Evolutionary conservation across 805 yeast species (phyloP).

Genomic region (Candida methanosorbosa): DNA sequence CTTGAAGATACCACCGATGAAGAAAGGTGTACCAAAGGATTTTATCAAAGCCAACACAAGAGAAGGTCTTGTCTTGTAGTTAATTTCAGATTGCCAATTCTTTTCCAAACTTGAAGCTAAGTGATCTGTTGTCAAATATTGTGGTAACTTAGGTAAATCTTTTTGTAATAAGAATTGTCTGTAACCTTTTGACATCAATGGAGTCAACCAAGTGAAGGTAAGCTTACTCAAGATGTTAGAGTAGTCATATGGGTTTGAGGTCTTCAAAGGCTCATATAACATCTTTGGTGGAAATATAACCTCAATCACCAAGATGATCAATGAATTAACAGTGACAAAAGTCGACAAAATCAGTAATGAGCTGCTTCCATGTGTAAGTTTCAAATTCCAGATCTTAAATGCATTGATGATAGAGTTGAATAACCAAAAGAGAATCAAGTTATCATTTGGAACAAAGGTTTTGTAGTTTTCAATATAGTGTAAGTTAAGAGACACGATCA

Average conservation of each 20-base stretch:
- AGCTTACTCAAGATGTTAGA: conserved; percentile 45
- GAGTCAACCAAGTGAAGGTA: conserved; percentile 54
- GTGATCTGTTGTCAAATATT: conserved; percentile 45
- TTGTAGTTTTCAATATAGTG: conserved; percentile 70
- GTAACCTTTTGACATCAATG: conserved; percentile 46
- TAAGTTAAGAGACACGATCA: conserved; percentile 43
- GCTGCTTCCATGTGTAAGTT: conserved; percentile 26
- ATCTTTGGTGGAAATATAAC: conserved; percentile 27
- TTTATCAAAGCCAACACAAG: conserved; percentile 40
- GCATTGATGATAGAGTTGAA: conserved; percentile 39
- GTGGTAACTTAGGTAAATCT: conserved; percentile 79
- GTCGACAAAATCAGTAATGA: conserved; percentile 20
- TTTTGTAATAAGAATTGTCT: conserved; percentile 32
- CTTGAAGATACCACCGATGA: conserved; percentile 67
- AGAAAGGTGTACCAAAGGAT: conserved; percentile 69
- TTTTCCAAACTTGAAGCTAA: conserved; percentile 41
- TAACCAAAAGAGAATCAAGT: conserved; percentile 71
- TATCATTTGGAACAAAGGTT: conserved; percentile 55
- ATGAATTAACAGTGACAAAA: conserved; percentile 24
- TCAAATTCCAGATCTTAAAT: conserved; percentile 33
- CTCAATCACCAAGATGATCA: conserved; percentile 37
- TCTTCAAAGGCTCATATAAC: conserved; percentile 23
- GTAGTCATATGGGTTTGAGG: conserved; percentile 33
- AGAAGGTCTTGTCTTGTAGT: conserved; percentile 21
- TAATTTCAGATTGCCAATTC: conserved; percentile 53